Base-by-base conservation (phyloP, 768 basidiomycete species). In the Boletus reticuloceps region DNA sequence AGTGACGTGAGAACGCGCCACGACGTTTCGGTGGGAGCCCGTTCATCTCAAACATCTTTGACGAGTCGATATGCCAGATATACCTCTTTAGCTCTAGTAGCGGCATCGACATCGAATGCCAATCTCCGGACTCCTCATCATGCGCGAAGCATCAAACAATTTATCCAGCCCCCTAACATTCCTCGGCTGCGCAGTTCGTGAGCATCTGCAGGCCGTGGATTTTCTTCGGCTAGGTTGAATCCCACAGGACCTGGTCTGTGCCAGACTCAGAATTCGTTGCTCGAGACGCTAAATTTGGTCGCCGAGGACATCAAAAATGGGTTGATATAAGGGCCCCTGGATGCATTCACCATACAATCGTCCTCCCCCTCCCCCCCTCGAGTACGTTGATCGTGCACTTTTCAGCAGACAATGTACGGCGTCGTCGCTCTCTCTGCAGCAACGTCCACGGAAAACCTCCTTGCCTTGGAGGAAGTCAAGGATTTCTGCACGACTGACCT, bases 401-500 rank as follows among this genome's bases (percentile, higher is more conserved):
- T 5, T 22, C 37, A 46, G 16, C 47, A 56, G 50, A 71, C 68
- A 62, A 51, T 61, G 56, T 69, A 70, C 64, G 64, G 59, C 59
- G 68, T 77, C 57, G 72, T 83, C 51, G 68, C 74, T 40, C 73
- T 82, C 50, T 66, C 74, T 44, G 70, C 75, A 10, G 79, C 81
- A 16, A 77, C 72, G 17, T 74, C 77, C 43, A 66, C 73, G 6
- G 82, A 83, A 50, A 72, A 79, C 55, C 73, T 77, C 31, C 75
- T 74, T 40, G 80, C 81, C 9, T 67, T 83, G 53, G 73, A 78
- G 38, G 81, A 83, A 61, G 82, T 82, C 48, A 78, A 75, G 59
- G 67, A 82, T 60, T 82, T 82, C 59, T 72, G 69, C 16, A 72
- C 69, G 19, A 83, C 82, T 7, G 80, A 83, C 65, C 77, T 83